phyloP scores from a whole-genome alignment of 1,139 yeast species.

The Trichomonascaceae sp. region DNA sequence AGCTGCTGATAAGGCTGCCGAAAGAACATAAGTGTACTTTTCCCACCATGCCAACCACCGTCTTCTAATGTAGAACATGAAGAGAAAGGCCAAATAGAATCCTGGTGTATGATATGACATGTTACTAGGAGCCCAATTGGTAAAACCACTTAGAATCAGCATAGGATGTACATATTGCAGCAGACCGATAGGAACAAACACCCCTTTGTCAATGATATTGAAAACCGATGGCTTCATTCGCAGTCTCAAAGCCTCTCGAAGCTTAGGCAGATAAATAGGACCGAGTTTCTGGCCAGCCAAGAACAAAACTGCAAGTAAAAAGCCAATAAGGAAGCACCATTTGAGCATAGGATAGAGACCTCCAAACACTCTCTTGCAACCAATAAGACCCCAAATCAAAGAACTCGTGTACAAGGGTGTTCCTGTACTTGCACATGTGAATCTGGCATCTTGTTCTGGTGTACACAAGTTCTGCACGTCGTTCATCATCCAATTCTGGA shows the following conservation, averaged over 20 bases:
- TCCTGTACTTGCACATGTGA: slow-evolving; percentile 32
- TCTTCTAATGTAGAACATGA: slow-evolving; percentile 48
- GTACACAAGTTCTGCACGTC: slow-evolving; percentile 43
- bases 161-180: slow-evolving; percentile 36
- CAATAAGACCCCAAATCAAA: slow-evolving; percentile 59
- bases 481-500: slow-evolving; percentile 47
- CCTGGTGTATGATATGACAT: slow-evolving; percentile 46
- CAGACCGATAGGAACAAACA: slow-evolving; percentile 37
- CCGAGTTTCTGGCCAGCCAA: slow-evolving; percentile 12
- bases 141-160: slow-evolving; percentile 45
- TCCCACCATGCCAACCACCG: slow-evolving; percentile 43
- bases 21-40: slow-evolving; percentile 48
- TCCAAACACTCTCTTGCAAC: slow-evolving; percentile 51
- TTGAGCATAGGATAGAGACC: slow-evolving; percentile 42
- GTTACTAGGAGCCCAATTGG: slow-evolving; percentile 44
- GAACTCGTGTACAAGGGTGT: slow-evolving; percentile 47
- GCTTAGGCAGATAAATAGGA: slow-evolving; percentile 33
- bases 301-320: slow-evolving; percentile 27
- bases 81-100: slow-evolving; percentile 43
- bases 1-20: slow-evolving; percentile 55
- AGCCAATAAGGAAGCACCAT: slow-evolving; percentile 40
- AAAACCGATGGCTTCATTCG: slow-evolving; percentile 6
- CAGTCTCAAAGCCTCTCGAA: slow-evolving; percentile 4
- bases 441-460: slow-evolving; percentile 33
- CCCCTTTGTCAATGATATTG: slow-evolving; percentile 10